These are phyloP conservation scores for Ceratocystiopsis sp. DNA, from an alignment of 2,329 filamentous ascomycete genomes.

Conservation along the genomic window DNA sequence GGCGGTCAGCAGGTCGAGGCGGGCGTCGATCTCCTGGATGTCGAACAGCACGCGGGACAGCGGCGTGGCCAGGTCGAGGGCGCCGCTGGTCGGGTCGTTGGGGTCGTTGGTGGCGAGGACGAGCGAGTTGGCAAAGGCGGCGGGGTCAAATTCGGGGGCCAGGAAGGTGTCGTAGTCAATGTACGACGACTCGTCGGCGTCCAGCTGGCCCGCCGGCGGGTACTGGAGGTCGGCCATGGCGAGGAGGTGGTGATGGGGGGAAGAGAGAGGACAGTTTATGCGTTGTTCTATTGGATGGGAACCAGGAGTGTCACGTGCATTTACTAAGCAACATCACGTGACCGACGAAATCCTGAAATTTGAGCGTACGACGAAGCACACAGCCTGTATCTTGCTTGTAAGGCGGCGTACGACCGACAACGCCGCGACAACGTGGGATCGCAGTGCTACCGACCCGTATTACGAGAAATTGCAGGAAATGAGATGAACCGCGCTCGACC, in stretches of 20 bases:
- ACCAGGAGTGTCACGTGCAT: neutral
- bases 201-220: neutral
- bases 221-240: conserved; percentile 15
- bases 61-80: conserved; percentile 84
- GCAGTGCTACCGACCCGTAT: no score
- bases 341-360: no score
- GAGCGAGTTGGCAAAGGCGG: conserved; percentile 73
- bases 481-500: no score
- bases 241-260: neutral
- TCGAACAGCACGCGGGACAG: conserved; percentile 90
- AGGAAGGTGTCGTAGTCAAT: conserved; percentile 93
- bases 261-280: no score
- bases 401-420: no score
- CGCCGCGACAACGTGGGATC: no score
- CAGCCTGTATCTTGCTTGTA: no score
- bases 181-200: conserved; percentile 51
- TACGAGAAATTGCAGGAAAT: no score
- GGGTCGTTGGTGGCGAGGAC: conserved; percentile 84
- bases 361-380: no score
- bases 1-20: conserved; percentile 80
- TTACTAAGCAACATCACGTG: no score
- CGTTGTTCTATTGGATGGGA: no score
- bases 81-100: conserved; percentile 72
- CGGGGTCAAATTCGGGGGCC: conserved; percentile 62
- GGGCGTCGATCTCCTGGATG: conserved; percentile 89